A percentile compares a stretch with the other conserved stretches of the same genome.
These are phyloP conservation scores for Chaetomium sp. DNA, from an alignment of 2,329 filamentous ascomycete genomes.

Conservation along the genomic window DNA sequence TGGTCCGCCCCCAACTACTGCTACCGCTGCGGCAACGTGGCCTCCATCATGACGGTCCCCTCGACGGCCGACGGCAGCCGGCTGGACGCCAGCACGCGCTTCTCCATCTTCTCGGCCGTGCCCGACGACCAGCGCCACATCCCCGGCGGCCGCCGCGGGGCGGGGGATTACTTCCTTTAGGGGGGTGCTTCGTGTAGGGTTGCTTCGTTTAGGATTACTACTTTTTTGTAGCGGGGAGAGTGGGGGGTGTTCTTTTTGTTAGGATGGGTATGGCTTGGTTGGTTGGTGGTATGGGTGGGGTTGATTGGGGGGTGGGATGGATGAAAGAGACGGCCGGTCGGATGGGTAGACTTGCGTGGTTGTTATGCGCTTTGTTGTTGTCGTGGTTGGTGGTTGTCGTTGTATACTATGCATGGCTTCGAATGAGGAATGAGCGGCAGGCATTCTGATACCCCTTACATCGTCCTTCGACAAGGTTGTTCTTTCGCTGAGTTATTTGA, in stretches of 20 bases:
- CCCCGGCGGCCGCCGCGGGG: conserved; percentile 68
- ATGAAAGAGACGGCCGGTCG: neutral
- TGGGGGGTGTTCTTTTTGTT: neutral
- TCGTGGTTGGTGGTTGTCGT: neutral
- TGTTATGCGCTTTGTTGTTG: conserved; percentile 2
- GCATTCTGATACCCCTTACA: conserved; percentile 13
- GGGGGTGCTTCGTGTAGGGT: neutral
- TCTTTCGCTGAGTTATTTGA: neutral
- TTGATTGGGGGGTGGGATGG: neutral
- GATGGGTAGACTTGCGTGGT: conserved; percentile 3
- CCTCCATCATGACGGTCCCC: conserved; percentile 86
- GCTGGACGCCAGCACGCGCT: conserved; percentile 75
- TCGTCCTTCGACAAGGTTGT: neutral
- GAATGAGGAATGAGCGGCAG: conserved; percentile 13
- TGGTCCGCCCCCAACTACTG: conserved; percentile 98
- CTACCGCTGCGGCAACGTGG: conserved; percentile 93
- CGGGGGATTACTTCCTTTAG: conserved; percentile 71
- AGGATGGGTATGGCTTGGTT: neutral
- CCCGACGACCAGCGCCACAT: conserved; percentile 82
- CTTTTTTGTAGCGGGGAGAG: too few relatives aligned
- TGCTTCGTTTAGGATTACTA: too few relatives aligned
- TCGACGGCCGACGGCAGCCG: neutral
- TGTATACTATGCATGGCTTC: conserved; percentile 20
- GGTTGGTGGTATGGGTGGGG: neutral
- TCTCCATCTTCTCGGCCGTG: conserved; percentile 90